Conservation (phyloP, 2,329 filamentous ascomycete species). For the Phialemonium atrogriseum region DNA sequence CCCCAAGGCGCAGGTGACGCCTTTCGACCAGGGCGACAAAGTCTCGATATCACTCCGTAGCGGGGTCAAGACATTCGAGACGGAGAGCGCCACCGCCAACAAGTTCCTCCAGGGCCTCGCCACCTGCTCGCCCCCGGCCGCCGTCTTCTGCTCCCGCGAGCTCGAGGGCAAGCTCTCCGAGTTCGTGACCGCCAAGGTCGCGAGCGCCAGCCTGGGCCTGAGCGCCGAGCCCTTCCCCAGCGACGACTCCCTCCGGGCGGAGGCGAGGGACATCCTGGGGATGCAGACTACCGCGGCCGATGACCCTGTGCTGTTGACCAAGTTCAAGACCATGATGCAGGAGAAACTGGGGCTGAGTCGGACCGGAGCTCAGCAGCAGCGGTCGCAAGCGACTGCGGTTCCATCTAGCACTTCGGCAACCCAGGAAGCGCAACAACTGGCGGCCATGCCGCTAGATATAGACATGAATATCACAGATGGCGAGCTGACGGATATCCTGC, state of each 20-base stretch:
- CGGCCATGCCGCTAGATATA: slow-evolving; percentile 19
- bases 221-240: slow-evolving; percentile 38
- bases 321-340: slow-evolving; percentile 41
- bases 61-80: slow-evolving; percentile 30
- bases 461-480: slow-evolving; percentile 26
- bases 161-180: slow-evolving; percentile 45
- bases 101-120: slow-evolving; percentile 37
- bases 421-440: too few relatives aligned
- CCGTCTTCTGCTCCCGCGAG: slow-evolving; percentile 50
- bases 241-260: slow-evolving; percentile 36
- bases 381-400: background rate
- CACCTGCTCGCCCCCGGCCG: slow-evolving; percentile 37
- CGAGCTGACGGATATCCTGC: slow-evolving; percentile 31
- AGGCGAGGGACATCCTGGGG: slow-evolving; percentile 40
- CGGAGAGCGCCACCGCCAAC: slow-evolving; percentile 36
- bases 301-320: slow-evolving; percentile 40
- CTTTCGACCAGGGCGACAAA: slow-evolving; percentile 19
- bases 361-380: slow-evolving; percentile 1
- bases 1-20: slow-evolving; percentile 29
- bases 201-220: slow-evolving; percentile 21
- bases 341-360: slow-evolving; percentile 15
- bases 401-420: background rate
- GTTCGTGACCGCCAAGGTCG: slow-evolving; percentile 35
- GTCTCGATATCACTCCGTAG: slow-evolving; percentile 24
- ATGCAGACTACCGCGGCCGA: slow-evolving; percentile 43